Evolutionary conservation across 495 filamentous ascomycete genomes (phyloP).

Genomic region (Parathielavia appendiculata): DNA sequence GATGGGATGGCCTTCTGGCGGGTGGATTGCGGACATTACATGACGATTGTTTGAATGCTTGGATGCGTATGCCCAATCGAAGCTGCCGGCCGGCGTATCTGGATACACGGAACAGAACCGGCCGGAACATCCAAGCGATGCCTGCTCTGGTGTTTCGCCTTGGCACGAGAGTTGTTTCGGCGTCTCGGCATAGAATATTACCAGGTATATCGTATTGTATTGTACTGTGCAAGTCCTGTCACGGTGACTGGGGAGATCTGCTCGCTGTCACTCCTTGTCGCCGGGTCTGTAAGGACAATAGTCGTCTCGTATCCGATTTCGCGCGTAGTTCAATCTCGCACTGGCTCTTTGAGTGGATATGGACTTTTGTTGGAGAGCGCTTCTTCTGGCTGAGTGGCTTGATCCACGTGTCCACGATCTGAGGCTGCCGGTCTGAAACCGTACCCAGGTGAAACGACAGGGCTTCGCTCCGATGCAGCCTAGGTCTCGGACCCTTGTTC

Average conservation of each 20-base stretch:
- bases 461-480: not conserved
- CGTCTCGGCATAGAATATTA: not conserved
- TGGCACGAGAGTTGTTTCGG: constrained; percentile 6
- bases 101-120: not conserved
- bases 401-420: not conserved
- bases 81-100: not conserved
- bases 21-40: constrained; percentile 34
- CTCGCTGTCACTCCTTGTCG: not conserved
- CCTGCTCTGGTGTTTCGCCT: constrained; percentile 9
- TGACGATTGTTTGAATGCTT: not conserved
- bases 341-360: not conserved
- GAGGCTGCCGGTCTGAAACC: constrained; percentile 5
- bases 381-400: not conserved
- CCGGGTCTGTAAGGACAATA: no score
- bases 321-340: no score
- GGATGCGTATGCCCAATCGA: not conserved
- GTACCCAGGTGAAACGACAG: constrained; percentile 1
- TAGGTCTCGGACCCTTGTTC: no score
- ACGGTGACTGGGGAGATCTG: not conserved
- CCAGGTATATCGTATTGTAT: no score
- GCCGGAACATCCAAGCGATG: not conserved
- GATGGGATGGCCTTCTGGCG: constrained; percentile 18
- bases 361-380: not conserved
- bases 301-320: no score
- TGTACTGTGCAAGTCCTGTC: no score